Evolutionary conservation across 768 basidiomycete genomes (phyloP).

Genomic region (Suillus americanus): DNA sequence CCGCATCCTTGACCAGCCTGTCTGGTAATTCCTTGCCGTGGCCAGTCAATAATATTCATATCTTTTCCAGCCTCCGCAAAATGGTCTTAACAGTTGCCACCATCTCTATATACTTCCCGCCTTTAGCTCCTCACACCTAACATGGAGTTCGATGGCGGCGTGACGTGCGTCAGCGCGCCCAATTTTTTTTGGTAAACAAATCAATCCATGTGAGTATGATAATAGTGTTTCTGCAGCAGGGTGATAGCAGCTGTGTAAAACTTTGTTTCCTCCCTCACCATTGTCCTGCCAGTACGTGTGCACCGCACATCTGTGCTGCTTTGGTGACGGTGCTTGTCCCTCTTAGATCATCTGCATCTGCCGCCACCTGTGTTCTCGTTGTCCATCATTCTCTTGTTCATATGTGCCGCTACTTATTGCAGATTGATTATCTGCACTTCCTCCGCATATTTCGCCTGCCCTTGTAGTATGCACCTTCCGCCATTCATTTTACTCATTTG

Average conservation of each 20-base stretch:
- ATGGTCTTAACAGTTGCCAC: not conserved
- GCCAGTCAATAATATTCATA: not conserved
- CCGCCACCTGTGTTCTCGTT: too few relatives aligned
- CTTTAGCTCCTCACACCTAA: not conserved
- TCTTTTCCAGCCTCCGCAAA: not conserved
- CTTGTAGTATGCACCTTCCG: not conserved
- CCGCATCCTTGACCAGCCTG: not conserved
- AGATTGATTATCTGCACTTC: not conserved
- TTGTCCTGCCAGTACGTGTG: not conserved
- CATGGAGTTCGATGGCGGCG: not conserved
- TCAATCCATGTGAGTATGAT: not conserved
- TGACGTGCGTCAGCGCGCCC: not conserved
- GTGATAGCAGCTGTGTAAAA: not conserved
- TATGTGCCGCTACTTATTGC: not conserved
- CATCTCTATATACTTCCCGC: not conserved
- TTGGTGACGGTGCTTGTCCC: not conserved
- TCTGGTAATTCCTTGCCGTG: not conserved
- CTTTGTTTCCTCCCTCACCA: not conserved
- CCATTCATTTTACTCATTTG: too few relatives aligned
- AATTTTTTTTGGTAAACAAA: not conserved
- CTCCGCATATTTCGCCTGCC: not conserved
- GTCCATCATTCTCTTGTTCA: not conserved
- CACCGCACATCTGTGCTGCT: not conserved
- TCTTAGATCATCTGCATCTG: not conserved
- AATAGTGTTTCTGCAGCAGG: not conserved